These are phyloP conservation scores for Phytophthora melonis DNA, from an alignment of 352 stramenopile genomes.

Conservation along the genomic window DNA sequence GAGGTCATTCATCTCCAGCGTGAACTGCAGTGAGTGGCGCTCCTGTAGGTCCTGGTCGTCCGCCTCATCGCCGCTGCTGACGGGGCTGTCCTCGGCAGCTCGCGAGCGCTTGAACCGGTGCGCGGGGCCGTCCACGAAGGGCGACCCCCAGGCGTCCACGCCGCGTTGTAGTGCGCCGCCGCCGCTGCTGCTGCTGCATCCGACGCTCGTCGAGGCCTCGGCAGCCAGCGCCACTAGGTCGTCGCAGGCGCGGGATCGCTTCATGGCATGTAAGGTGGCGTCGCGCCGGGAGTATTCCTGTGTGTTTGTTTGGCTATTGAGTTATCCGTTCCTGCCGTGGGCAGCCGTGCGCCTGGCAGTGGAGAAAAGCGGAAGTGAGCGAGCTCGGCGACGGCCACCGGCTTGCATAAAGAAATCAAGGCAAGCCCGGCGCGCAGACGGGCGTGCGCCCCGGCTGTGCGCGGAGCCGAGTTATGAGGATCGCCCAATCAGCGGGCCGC, in stretches of 20 bases:
- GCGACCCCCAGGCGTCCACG: conserved; percentile 5
- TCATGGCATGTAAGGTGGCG: conserved; percentile 45
- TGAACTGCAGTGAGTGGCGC: conserved; percentile 34
- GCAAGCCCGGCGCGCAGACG: conserved; percentile 17
- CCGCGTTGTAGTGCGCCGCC: neutral
- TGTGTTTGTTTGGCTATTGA: no score
- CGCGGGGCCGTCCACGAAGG: conserved; percentile 5
- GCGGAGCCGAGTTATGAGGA: neutral
- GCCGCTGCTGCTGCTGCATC: conserved; percentile 8
- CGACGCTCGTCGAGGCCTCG: conserved; percentile 13
- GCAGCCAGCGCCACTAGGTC: conserved; percentile 66
- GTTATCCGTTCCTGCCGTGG: conserved; percentile 4
- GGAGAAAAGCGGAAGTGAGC: conserved; percentile 44
- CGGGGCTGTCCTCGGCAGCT: conserved; percentile 16
- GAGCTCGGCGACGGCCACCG: conserved; percentile 22
- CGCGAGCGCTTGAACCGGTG: conserved; percentile 44
- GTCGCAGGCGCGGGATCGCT: conserved; percentile 76
- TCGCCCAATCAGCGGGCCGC: conserved; percentile 1
- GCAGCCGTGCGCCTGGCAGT: conserved; percentile 9
- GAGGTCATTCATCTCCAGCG: conserved; percentile 31
- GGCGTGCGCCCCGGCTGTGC: conserved; percentile 8
- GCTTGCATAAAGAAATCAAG: conserved; percentile 26
- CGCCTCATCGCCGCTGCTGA: conserved; percentile 19
- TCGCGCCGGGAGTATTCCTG: neutral
- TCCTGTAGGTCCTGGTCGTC: conserved; percentile 25